phyloP scores from a whole-genome alignment of 2,329 filamentous ascomycete genomes.

The Fusarium protoensiforme region DNA sequence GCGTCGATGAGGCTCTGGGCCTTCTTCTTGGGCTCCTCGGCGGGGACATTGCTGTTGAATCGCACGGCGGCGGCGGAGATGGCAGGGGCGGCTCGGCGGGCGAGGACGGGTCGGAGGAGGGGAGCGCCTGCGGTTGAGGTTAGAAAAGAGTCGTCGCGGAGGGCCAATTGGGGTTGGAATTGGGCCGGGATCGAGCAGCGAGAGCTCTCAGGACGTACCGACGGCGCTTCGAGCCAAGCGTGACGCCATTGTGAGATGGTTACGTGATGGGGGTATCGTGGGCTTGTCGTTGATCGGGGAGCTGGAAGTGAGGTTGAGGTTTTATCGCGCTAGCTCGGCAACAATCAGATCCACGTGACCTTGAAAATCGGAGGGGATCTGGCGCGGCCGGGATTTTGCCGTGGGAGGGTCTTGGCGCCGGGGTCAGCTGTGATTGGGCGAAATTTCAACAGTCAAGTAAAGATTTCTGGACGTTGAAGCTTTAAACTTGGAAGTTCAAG shows the following conservation, averaged over 20 bases:
- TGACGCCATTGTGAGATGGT: slow-evolving; percentile 89
- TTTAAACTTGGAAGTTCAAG: slow-evolving; percentile 29
- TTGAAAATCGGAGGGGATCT: slow-evolving; percentile 30
- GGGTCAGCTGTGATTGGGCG: slow-evolving; percentile 41
- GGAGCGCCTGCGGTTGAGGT: slow-evolving; percentile 75
- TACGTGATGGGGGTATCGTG: slow-evolving; percentile 63
- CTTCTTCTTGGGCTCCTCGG: slow-evolving; percentile 95
- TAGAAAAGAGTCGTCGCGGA: slow-evolving; percentile 33
- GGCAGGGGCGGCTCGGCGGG: slow-evolving; percentile 79
- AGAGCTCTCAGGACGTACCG: slow-evolving; percentile 71
- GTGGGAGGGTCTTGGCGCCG: slow-evolving; percentile 12
- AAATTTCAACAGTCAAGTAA: slow-evolving; percentile 42
- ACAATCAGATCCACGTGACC: slow-evolving; percentile 52
- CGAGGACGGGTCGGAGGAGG: slow-evolving; percentile 86
- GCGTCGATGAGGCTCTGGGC: slow-evolving; percentile 94
- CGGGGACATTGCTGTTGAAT: slow-evolving; percentile 79
- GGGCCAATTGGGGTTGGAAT: slow-evolving; percentile 44
- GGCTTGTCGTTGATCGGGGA: slow-evolving; percentile 58
- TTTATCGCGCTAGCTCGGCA: slow-evolving; percentile 60
- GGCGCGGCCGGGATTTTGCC: slow-evolving; percentile 44
- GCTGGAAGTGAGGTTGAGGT: slow-evolving; percentile 61
- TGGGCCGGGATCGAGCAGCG: slow-evolving; percentile 16
- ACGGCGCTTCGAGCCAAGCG: slow-evolving; percentile 95
- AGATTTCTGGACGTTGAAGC: slow-evolving; percentile 45
- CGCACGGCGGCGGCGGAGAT: slow-evolving; percentile 75